Conservation (phyloP, 164 flowering plant genomes). For the Liquidambar formosana region DNA sequence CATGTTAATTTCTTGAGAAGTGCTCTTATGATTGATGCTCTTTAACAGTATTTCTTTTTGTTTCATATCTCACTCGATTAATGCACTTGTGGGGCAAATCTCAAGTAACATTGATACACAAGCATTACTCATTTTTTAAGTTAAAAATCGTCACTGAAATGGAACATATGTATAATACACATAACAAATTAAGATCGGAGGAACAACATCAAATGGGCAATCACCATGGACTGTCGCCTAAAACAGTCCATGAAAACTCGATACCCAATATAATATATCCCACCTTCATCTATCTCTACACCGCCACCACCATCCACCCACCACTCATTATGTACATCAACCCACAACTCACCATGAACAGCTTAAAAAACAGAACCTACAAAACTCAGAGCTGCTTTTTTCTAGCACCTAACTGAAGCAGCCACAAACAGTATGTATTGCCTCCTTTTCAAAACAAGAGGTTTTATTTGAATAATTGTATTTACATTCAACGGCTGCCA, state of each 20-base stretch:
- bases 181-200: not conserved
- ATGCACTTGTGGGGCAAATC: too few species aligned
- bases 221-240: not conserved
- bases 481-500: conserved; percentile 23
- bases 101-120: too few species aligned
- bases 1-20: too few species aligned
- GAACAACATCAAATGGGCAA: not conserved
- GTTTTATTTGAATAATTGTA: not conserved
- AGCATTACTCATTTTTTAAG: too few species aligned
- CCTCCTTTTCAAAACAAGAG: not conserved
- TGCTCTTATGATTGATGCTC: too few species aligned
- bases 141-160: not conserved
- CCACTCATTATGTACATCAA: conserved; percentile 21
- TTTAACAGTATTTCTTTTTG: too few species aligned
- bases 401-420: conserved; percentile 25
- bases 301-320: conserved; percentile 8
- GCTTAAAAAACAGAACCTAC: conserved; percentile 13
- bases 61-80: too few species aligned
- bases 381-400: conserved; percentile 40
- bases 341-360: not conserved
- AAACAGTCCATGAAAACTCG: not conserved
- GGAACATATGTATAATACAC: too few species aligned
- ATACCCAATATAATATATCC: not conserved
- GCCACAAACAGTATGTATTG: conserved; percentile 18
- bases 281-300: conserved; percentile 1